phyloP scores from a whole-genome alignment of 2,329 filamentous ascomycete genomes.

The Pseudopyrenochaeta lycopersici region DNA sequence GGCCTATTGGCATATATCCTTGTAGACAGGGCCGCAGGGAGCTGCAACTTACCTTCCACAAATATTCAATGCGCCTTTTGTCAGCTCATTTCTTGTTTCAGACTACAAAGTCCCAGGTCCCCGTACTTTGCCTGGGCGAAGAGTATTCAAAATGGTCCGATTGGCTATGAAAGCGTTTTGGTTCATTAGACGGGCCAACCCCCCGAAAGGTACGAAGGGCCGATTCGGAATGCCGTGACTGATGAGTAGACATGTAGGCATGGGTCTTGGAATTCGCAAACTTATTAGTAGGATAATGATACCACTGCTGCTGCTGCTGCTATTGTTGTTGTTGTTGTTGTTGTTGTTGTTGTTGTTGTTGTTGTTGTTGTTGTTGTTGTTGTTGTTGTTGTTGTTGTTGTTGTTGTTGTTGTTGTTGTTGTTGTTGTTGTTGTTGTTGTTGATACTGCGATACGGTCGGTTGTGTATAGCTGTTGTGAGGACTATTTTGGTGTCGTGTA shows the following conservation, averaged over 20 bases:
- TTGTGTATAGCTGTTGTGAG: background rate
- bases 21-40: no score
- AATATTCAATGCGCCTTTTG: background rate
- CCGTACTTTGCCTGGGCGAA: background rate
- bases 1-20: no score
- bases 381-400: no score
- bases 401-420: background rate
- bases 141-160: background rate
- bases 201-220: background rate
- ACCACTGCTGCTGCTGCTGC: no score
- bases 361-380: no score
- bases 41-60: background rate
- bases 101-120: background rate
- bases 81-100: background rate
- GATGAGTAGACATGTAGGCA: background rate
- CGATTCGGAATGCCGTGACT: slow-evolving; percentile 6
- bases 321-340: no score
- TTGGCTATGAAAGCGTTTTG: background rate
- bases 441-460: background rate
- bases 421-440: background rate
- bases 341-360: no score
- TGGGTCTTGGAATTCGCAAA: background rate
- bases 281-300: background rate
- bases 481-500: no score
- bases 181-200: background rate